Evolutionary conservation across 225 moss, liverwort and hornwort species (phyloP), one percentile per base, ranked within the genome.

Genomic region (Polytrichum commune): DNA sequence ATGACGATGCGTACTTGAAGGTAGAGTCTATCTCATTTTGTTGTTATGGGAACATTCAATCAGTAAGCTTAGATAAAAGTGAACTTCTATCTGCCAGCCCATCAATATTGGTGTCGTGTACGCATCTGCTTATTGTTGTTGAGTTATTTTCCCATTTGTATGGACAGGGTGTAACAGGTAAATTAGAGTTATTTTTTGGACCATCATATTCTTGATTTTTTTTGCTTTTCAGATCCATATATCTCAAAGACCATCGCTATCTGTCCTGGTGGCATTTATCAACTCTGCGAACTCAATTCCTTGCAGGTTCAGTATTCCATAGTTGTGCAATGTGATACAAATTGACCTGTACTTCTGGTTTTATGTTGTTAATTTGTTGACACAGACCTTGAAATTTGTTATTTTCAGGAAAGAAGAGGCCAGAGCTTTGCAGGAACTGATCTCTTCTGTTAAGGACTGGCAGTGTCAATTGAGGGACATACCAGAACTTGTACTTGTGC

Each of bases 361-460:
- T n/a, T 22, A n/a, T 58, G 58, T 6, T 58, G 58, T 22, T 13
- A 58, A 20, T 20, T 30, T 56, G 29, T 54, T 26, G 62, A 69
- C 30, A 55, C 27, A 84, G 30, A 87, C n/a, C 0, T 57, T 67
- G 54, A 56, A 65, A 67, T 5, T 73, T 18, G 8, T 26, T 53
- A 29, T 32, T 16, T 66, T 78, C 92, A 96, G 96, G 66, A 84
- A 90, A 71, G 87, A 88, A 69, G 93, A 93, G 79, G 85, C 71
- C 29, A 84, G 71, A 69, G 77, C 89, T 1, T 71, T 96, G 75
- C 86, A 84, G 61, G 75, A 65, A 5, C 60, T 96, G 63, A 84
- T 93, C 67, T 73, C 84, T 25, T 62, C 83, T 63, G 83, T 90
- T 1, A 73, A 88, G 62, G 66, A 73, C 26, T 92, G 91, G 93